phyloP scores from a whole-genome alignment of 495 filamentous ascomycete genomes.

The Annulohypoxylon nitens region DNA sequence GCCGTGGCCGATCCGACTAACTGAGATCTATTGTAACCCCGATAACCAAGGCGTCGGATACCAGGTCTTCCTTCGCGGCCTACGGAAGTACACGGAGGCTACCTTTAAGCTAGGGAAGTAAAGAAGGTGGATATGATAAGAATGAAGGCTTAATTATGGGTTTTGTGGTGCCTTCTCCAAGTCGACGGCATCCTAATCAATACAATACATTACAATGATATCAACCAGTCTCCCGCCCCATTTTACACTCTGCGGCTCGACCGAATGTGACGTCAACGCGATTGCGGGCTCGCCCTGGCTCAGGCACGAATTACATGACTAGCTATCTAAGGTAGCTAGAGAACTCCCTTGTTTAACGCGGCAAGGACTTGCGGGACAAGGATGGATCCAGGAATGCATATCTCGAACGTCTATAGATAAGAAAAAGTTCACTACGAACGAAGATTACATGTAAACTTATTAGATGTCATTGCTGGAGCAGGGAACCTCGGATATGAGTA shows the following conservation, averaged over 20 bases:
- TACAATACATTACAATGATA: conserved; percentile 13
- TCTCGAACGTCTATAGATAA: background rate
- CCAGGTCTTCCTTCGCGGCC: conserved; percentile 86
- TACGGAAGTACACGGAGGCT: conserved; percentile 87
- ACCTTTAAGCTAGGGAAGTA: conserved; percentile 91
- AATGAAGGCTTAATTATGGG: conserved; percentile 4
- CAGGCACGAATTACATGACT: conserved; percentile 2
- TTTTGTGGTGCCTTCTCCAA: conserved; percentile 14
- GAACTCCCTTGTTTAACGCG: background rate
- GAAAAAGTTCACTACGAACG: background rate
- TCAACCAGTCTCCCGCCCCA: background rate
- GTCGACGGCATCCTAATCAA: conserved; percentile 8
- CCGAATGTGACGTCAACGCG: conserved; percentile 6
- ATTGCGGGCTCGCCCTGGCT: no score
- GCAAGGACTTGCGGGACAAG: background rate
- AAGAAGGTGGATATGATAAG: conserved; percentile 10
- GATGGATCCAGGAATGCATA: background rate
- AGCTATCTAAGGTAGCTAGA: conserved; percentile 1
- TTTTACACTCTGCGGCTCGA: background rate
- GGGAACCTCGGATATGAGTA: background rate
- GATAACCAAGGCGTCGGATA: conserved; percentile 88
- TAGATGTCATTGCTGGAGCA: background rate
- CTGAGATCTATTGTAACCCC: conserved; percentile 86
- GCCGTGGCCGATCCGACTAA: conserved; percentile 94
- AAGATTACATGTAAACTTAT: background rate